phyloP scores from a whole-genome alignment of 148 eudicot species.

The Cornus florida region DNA sequence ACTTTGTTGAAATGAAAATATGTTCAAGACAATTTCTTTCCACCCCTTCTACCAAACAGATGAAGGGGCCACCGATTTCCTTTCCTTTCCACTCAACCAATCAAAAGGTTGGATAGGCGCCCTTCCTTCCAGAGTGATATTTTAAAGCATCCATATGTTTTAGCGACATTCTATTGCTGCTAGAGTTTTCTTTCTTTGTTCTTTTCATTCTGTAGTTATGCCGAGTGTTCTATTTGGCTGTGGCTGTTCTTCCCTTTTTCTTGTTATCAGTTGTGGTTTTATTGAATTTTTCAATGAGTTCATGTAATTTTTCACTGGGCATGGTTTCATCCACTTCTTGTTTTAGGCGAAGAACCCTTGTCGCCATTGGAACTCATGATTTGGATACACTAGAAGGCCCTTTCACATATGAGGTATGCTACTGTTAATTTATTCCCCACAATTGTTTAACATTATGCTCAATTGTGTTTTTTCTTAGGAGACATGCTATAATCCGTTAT shows the following conservation, averaged over 20 bases:
- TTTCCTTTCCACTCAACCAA: too few relatives aligned
- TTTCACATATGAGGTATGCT: constrained; percentile 89
- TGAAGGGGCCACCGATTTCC: too few relatives aligned
- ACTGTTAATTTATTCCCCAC: constrained; percentile 1
- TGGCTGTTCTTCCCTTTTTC: neutral
- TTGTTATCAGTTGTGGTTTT: neutral
- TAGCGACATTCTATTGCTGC: neutral
- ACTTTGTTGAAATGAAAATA: too few relatives aligned
- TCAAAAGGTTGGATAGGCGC: too few relatives aligned
- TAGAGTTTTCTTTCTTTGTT: neutral
- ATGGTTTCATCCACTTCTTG: constrained; percentile 10
- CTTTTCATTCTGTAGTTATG: neutral
- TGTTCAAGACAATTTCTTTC: too few relatives aligned
- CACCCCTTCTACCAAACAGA: too few relatives aligned
- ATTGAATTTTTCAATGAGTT: neutral
- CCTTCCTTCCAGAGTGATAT: too few relatives aligned
- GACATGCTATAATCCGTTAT: neutral
- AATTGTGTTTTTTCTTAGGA: too few relatives aligned
- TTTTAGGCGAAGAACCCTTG: constrained; percentile 89
- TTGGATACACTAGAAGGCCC: constrained; percentile 93
- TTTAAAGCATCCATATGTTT: neutral
- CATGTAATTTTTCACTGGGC: neutral
- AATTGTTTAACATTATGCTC: neutral
- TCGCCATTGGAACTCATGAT: constrained; percentile 99
- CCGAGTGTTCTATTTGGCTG: neutral